These are phyloP conservation scores for Poa annua DNA, from an alignment of 176 grass and related monocot species.

Conservation along the genomic window DNA sequence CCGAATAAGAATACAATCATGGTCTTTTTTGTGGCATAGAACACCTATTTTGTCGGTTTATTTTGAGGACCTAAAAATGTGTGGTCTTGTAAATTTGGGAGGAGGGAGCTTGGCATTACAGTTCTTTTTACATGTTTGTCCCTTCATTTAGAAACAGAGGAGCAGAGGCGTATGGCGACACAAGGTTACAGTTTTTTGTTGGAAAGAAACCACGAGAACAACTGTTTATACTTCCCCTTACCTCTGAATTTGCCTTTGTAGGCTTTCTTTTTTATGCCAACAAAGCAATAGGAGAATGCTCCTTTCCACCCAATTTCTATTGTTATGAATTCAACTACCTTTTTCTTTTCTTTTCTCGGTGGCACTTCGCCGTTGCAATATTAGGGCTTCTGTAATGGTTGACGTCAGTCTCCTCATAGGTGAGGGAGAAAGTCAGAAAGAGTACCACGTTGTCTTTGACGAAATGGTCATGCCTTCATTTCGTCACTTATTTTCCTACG, in stretches of 20 bases:
- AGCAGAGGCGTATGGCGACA: background rate
- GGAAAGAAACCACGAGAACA: background rate
- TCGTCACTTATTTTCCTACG: background rate
- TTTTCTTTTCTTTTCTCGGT: background rate
- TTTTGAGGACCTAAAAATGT: too few relatives aligned
- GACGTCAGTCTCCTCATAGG: background rate
- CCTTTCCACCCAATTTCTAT: background rate
- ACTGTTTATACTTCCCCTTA: background rate
- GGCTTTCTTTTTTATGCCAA: constrained; percentile 19
- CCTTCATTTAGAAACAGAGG: background rate
- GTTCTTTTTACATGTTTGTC: background rate
- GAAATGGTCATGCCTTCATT: background rate
- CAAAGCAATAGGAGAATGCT: constrained; percentile 35
- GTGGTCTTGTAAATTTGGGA: too few relatives aligned
- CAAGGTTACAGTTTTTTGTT: background rate
- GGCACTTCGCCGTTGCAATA: background rate
- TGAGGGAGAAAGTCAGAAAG: too few relatives aligned
- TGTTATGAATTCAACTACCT: background rate
- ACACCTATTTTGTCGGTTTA: too few relatives aligned
- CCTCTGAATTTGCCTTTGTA: constrained; percentile 9
- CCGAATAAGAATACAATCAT: too few relatives aligned
- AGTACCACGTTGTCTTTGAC: too few relatives aligned
- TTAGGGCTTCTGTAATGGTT: background rate
- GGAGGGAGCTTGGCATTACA: background rate
- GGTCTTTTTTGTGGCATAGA: too few relatives aligned